Evolutionary conservation across 2,329 filamentous ascomycete genomes (phyloP), one percentile per base, ranked within the genome.

Genomic region (Nemania serpens): DNA sequence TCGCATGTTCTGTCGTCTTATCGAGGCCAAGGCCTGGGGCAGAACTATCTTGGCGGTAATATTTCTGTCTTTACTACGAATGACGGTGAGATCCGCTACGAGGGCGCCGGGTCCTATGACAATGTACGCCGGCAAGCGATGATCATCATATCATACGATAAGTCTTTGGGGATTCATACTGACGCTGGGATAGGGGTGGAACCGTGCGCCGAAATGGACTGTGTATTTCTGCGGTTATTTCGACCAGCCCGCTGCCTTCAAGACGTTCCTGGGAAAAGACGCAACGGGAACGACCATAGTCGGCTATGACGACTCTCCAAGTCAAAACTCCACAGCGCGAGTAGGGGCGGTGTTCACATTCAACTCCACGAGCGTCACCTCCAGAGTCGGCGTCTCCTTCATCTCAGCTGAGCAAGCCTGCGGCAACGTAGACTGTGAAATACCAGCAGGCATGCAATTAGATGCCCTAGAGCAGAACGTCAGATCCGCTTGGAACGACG

Each of bases 341-440:
- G 73, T 85, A 2, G 79, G 80, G 0, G 81, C 78, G 1, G 75
- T 88, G 0, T 88, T 87, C 70, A 79, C 80, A 0, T 89, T 89
- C 61, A 62, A 76, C 9, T 69, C 75, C 0, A 70, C 73, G 1
- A 65, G 74, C 2, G 75, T 89, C 1, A 78, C 75, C 1, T 88
- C 87, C 1, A 79, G 84, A 2, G 85, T 90, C 0, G 88, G 88
- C 1, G 84, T 90, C 11, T 90, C 87, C 0, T 90, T 88, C 74
- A 83, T 90, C n/a, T 90, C 87, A 0, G 71, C 79, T 0, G 74
- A 78, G 5, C 81, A 87, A 63, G 88, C 87, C 5, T 90, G 88
- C 70, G 56, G 71, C 10, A 87, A 84, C 62, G 78, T 88, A 18
- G 74, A 88, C 43, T 65, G 69, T 1, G 84, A 90, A 66, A 85